Evolutionary conservation across 1,284 basidiomycete genomes (phyloP), one percentile per base, ranked within the genome.

Genomic region (Ceratobasidium sp.): DNA sequence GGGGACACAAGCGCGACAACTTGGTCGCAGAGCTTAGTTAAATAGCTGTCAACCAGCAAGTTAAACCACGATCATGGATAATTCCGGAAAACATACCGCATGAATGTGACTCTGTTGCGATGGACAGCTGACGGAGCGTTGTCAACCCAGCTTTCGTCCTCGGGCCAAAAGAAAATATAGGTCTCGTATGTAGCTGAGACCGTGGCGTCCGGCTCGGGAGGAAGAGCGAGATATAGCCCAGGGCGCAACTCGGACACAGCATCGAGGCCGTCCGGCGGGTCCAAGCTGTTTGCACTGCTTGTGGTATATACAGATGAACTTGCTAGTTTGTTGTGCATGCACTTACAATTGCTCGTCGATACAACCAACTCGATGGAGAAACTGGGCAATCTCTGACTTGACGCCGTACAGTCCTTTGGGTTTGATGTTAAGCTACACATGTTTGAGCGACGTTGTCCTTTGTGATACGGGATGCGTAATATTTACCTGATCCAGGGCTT

Each of bases 361-460:
- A 28, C 46, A 33, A 7, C 40, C 53, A 11, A 21, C 18, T 18
- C 23, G 36, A 16, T 49, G 69, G 25, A 88, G 75, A 72, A 86
- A 84, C 12, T 80, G 76, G 6, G 83, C 80, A 11, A 89, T 84
- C 72, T 84, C 81, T 0, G 78, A 75, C 75, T 83, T 84, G 77
- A 83, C 84, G 0, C 87, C 87, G 67, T 87, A 88, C 1, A 88
- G 72, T 0, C 87, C 87, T 0, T 87, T 75, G 4, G 85, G 85
- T 72, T 83, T 83, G 59, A 87, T 76, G 8, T 73, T 54, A 14
- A 82, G 74, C 3, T 78, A 73, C 14, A 18, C 7, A 28, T 30
- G 25, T 18, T 23, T 62, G 21, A 62, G 42, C 18, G 28, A 18
- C 1, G 23, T 28, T 16, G 44, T 33, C 44, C 23, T 12, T 28